Evolutionary conservation across 108 stramenopile genomes (phyloP).

Genomic region (Cylindrotheca closterium): DNA sequence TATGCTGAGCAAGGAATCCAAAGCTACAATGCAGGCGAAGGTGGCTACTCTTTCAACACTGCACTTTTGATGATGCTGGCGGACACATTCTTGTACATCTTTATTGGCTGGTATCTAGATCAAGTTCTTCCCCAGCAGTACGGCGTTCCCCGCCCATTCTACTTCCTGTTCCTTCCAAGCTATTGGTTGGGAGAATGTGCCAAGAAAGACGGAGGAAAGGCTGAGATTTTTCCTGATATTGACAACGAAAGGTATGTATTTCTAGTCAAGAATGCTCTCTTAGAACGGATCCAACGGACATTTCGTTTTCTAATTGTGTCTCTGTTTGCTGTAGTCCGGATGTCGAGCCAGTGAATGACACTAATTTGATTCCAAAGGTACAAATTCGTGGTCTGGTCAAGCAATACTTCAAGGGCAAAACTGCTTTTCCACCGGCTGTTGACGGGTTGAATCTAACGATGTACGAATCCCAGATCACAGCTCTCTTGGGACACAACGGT

Average conservation of each 20-base stretch:
- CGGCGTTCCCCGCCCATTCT: conserved; percentile 21
- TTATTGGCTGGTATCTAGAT: conserved; percentile 35
- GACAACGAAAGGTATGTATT: too few relatives aligned
- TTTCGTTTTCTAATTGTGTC: too few relatives aligned
- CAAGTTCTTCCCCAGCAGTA: conserved; percentile 34
- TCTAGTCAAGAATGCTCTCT: too few relatives aligned
- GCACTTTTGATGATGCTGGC: conserved; percentile 24
- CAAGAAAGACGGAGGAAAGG: background rate
- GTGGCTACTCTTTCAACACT: conserved; percentile 41
- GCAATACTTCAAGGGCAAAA: conserved; percentile 16
- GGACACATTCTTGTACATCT: conserved; percentile 23
- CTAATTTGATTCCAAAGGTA: conserved; percentile 2
- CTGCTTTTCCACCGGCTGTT: conserved; percentile 30
- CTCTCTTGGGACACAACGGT: conserved; percentile 48
- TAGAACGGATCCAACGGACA: too few relatives aligned
- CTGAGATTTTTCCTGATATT: background rate
- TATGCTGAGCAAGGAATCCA: conserved; percentile 53
- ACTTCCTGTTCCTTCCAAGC: conserved; percentile 18
- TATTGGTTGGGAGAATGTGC: conserved; percentile 5
- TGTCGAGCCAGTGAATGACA: conserved; percentile 1
- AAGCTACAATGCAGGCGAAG: conserved; percentile 41
- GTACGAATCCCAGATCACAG: conserved; percentile 53
- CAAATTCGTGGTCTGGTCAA: conserved; percentile 24
- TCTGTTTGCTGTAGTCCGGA: too few relatives aligned
- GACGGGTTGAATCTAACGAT: conserved; percentile 38